These are phyloP conservation scores for Fomitopsis palustris DNA, from an alignment of 1,284 basidiomycete species.

Conservation along the genomic window DNA sequence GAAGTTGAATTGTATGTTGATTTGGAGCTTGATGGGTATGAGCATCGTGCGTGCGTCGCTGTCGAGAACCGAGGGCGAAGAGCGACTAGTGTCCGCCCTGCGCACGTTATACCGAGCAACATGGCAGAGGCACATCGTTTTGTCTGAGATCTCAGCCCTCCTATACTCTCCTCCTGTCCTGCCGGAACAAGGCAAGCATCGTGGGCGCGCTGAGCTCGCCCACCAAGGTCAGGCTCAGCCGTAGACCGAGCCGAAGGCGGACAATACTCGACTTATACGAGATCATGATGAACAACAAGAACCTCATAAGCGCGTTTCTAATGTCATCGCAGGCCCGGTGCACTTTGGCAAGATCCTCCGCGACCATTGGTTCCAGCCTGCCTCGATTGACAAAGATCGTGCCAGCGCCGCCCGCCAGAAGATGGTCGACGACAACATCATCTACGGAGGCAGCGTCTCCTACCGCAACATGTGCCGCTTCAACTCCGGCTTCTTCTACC, in stretches of 20 bases:
- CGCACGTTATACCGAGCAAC: neutral
- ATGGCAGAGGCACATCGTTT: neutral
- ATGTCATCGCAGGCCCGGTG: conserved; percentile 34
- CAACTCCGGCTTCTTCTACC: conserved; percentile 80
- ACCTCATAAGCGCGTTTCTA: conserved; percentile 22
- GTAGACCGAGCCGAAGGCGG: neutral
- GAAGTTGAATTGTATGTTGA: conserved; percentile 8
- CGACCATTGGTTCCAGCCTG: conserved; percentile 53
- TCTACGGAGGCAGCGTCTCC: conserved; percentile 47
- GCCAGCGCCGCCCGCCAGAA: conserved; percentile 54
- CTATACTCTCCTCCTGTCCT: neutral
- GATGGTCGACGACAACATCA: conserved; percentile 59
- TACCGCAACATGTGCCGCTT: conserved; percentile 59
- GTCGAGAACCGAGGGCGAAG: neutral
- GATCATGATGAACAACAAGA: no score
- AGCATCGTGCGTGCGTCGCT: neutral
- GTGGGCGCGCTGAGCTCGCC: neutral
- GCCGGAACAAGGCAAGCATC: neutral
- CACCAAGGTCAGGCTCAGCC: neutral
- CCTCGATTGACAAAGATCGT: conserved; percentile 67
- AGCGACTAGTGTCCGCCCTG: neutral
- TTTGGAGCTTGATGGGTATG: conserved; percentile 2
- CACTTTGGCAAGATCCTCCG: conserved; percentile 45
- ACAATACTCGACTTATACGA: neutral
- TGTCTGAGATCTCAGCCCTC: neutral